These are phyloP conservation scores for Saccharomycopsis sp. DNA, from an alignment of 805 yeast genomes.

Conservation along the genomic window DNA sequence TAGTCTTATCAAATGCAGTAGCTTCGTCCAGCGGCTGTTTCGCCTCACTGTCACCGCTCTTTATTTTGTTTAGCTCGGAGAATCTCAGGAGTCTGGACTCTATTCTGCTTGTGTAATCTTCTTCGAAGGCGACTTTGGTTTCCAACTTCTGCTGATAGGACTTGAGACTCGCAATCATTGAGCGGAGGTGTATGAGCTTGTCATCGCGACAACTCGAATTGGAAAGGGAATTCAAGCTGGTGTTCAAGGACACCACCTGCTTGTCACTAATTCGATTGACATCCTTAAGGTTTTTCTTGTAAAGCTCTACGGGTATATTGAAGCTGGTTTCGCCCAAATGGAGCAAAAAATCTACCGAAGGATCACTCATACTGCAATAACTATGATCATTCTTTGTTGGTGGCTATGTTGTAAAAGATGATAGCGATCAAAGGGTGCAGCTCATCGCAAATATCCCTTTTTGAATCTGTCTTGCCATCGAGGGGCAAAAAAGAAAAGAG, in stretches of 20 bases:
- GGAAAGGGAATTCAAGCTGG: background rate
- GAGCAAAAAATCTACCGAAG: slow-evolving; percentile 16
- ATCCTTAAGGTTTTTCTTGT: slow-evolving; percentile 20
- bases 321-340: slow-evolving; percentile 15
- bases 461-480: no score
- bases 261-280: slow-evolving; percentile 18
- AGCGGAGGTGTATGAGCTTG: background rate
- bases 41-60: background rate
- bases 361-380: slow-evolving; percentile 1
- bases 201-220: background rate
- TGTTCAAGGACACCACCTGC: slow-evolving; percentile 2
- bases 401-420: no score
- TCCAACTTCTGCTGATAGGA: slow-evolving; percentile 10
- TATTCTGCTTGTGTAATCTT: slow-evolving; percentile 10
- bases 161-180: slow-evolving; percentile 10
- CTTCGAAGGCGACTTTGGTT: slow-evolving; percentile 13
- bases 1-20: background rate
- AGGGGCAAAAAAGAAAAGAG: no score
- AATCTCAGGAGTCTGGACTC: slow-evolving; percentile 9
- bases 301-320: slow-evolving; percentile 19
- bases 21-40: background rate
- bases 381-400: no score
- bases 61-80: slow-evolving; percentile 1
- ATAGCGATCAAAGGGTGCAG: no score
- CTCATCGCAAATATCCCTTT: no score